Base-by-base conservation (phyloP, 306 rosid genomes). In the Malus sylvestris region DNA sequence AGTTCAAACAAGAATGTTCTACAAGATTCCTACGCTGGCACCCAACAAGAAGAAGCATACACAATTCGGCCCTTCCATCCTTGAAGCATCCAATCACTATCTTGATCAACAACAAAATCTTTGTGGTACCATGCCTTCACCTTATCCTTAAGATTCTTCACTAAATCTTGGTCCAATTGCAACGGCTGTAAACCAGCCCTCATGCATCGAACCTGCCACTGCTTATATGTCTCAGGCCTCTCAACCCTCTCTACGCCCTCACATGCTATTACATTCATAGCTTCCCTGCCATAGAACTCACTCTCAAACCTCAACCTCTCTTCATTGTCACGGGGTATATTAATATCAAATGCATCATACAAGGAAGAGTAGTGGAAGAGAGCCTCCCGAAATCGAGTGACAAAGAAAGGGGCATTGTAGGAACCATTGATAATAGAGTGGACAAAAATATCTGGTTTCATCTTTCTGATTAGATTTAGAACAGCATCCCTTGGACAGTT, bases 401-500 rank as follows among this genome's bases (percentile, higher is more conserved):
- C 74, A 67, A 93, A 93, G 86, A 91, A 88, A 13, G 98, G 98
- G 4, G 95, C 95, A 69, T 91, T 93, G 69, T 86, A 89, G 10
- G 91, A 79, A 65, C 98, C 98, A 74, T 86, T 93, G 4, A 72
- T 4, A 51, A 82, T 59, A 40, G 82, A 15, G 2, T 86, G 88
- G 49, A 87, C 82, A 80, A 87, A 91, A 45, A 93, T 81, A 73
- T 82, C 79, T 0, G 98, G 98, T 44, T 89, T 89, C 69, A 91
- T 83, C 85, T 70, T 85, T 88, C 89, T 91, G 72, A 89, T 88
- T 63, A 93, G 87, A 18, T 71, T 81, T 71, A 93, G 81, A 80
- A 88, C 85, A 4, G 87, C 86, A 84, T 91, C 76, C 73, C 88
- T 86, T 2, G 96, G 96, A 80, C 93, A 85, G 20, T 79, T 88